These are phyloP conservation scores for Actinomortierella ambigua DNA, from an alignment of 371 early-diverging fungal genomes.

Conservation along the genomic window DNA sequence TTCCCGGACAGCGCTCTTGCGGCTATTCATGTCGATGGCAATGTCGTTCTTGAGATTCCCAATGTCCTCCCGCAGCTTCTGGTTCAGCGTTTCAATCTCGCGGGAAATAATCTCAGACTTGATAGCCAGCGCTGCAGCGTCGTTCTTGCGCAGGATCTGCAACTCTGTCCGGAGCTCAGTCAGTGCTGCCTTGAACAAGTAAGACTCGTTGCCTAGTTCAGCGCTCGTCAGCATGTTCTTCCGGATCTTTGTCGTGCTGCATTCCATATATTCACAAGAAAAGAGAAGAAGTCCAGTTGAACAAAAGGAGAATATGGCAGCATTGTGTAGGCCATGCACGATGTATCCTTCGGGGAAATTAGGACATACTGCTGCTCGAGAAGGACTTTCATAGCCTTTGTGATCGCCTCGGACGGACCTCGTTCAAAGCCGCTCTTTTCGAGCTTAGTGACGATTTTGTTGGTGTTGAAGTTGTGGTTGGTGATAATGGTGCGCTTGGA, in stretches of 20 bases:
- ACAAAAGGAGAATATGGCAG: conserved; percentile 16
- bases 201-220: conserved; percentile 70
- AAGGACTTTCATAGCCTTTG: conserved; percentile 68
- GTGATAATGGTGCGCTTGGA: conserved; percentile 31
- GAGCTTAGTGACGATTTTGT: conserved; percentile 65
- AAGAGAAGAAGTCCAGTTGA: conserved; percentile 12
- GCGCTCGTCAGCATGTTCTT: conserved; percentile 55
- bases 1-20: conserved; percentile 84
- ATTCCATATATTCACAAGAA: conserved; percentile 1
- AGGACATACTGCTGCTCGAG: conserved; percentile 28
- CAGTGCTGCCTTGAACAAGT: conserved; percentile 78
- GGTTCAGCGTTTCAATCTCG: conserved; percentile 79
- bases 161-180: conserved; percentile 88
- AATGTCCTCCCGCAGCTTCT: conserved; percentile 76
- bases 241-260: conserved; percentile 42
- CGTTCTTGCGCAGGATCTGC: conserved; percentile 84
- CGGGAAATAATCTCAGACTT: conserved; percentile 77
- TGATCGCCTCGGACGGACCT: conserved; percentile 73
- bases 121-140: conserved; percentile 76
- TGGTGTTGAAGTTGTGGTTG: conserved; percentile 73
- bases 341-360: neutral
- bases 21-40: conserved; percentile 88
- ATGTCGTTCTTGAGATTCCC: conserved; percentile 84
- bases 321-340: conserved; percentile 16
- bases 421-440: conserved; percentile 69